Evolutionary conservation across 2,329 filamentous ascomycete genomes (phyloP).

Genomic region (Aspergillus luchuensis): DNA sequence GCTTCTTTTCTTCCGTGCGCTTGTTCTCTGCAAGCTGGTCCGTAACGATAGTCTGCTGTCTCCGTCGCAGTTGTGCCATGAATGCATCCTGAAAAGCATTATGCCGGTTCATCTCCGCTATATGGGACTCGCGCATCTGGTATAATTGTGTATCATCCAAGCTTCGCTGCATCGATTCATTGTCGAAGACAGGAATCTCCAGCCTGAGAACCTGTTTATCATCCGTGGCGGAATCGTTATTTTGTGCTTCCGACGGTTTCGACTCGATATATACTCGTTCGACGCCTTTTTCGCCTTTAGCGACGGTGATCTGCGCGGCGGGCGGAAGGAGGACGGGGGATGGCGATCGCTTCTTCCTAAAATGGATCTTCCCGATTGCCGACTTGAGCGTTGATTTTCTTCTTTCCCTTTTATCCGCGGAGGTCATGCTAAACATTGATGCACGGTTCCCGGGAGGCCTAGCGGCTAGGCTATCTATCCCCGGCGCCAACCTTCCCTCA

Average conservation of each 20-base stretch:
- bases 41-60: slow-evolving; percentile 34
- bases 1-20: slow-evolving; percentile 38
- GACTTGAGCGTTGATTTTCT: slow-evolving; percentile 36
- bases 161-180: slow-evolving; percentile 38
- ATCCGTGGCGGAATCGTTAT: slow-evolving; percentile 14
- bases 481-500: slow-evolving; percentile 31
- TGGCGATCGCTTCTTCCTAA: slow-evolving; percentile 37
- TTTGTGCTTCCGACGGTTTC: slow-evolving; percentile 12
- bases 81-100: slow-evolving; percentile 38
- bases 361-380: slow-evolving; percentile 40
- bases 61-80: slow-evolving; percentile 31
- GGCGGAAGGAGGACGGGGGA: slow-evolving; percentile 33
- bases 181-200: slow-evolving; percentile 40
- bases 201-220: slow-evolving; percentile 26
- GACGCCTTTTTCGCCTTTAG: slow-evolving; percentile 27
- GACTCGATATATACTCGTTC: slow-evolving; percentile 43
- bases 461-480: slow-evolving; percentile 20
- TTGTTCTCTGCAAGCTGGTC: slow-evolving; percentile 35
- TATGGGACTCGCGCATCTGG: slow-evolving; percentile 35
- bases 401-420: slow-evolving; percentile 33
- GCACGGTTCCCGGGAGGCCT: slow-evolving; percentile 22
- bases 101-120: slow-evolving; percentile 33
- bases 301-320: slow-evolving; percentile 30
- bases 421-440: slow-evolving; percentile 33
- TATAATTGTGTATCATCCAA: slow-evolving; percentile 34